phyloP scores from a whole-genome alignment of 2,329 filamentous ascomycete genomes.

The Pleomassaria siparia region DNA sequence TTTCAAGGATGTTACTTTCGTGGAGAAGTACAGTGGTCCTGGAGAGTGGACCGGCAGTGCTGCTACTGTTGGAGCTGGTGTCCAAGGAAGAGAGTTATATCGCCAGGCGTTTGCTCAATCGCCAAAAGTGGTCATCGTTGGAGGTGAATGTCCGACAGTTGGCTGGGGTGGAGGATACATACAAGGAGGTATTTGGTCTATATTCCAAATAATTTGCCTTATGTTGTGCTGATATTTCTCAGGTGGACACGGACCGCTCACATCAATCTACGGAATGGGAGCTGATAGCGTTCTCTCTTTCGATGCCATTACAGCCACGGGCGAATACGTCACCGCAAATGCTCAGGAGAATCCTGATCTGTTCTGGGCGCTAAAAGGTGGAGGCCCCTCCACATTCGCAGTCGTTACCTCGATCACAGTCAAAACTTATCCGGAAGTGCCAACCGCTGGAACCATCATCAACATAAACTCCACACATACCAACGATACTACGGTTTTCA shows the following conservation, averaged over 20 bases:
- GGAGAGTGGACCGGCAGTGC: constrained; percentile 37
- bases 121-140: constrained; percentile 37
- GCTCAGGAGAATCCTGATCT: constrained; percentile 39
- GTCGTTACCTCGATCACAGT: constrained; percentile 35
- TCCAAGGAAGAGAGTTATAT: constrained; percentile 38
- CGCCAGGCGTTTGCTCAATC: constrained; percentile 30
- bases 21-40: constrained; percentile 32
- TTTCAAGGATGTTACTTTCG: constrained; percentile 36
- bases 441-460: constrained; percentile 34
- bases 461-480: constrained; percentile 41
- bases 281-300: constrained; percentile 43
- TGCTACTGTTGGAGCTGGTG: constrained; percentile 35
- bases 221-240: not conserved
- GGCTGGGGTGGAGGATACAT: constrained; percentile 47
- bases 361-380: constrained; percentile 41
- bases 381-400: constrained; percentile 35
- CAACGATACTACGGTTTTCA: constrained; percentile 31
- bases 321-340: constrained; percentile 38
- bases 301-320: constrained; percentile 42
- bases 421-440: constrained; percentile 38
- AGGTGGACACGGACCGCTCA: constrained; percentile 46
- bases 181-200: constrained; percentile 38
- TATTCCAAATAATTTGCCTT: not conserved
- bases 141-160: constrained; percentile 43
- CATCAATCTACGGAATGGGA: constrained; percentile 40